These are phyloP conservation scores for Punica granatum DNA, from an alignment of 345 rosid genomes.

Conservation along the genomic window DNA sequence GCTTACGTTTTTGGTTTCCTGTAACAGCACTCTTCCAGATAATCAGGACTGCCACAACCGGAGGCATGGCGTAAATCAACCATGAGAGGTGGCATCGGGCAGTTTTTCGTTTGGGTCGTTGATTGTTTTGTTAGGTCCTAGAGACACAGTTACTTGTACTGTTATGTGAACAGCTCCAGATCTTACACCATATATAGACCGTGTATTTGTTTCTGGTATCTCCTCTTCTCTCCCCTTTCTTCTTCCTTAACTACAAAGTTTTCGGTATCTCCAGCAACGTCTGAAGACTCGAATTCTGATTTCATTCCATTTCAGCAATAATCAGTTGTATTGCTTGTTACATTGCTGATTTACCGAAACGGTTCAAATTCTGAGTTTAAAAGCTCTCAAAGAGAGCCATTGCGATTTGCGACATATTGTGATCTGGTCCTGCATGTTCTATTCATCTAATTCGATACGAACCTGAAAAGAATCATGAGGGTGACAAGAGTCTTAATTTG, in stretches of 20 bases:
- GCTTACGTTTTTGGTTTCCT: background rate
- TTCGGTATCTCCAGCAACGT: background rate
- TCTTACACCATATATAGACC: background rate
- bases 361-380: no score
- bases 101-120: background rate
- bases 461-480: no score
- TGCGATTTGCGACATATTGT: no score
- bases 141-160: slow-evolving; percentile 1
- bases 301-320: background rate
- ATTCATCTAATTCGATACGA: no score
- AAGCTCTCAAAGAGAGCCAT: no score
- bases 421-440: no score
- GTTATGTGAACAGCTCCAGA: background rate
- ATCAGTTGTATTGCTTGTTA: background rate
- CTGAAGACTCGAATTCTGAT: background rate
- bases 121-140: background rate
- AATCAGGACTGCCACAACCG: slow-evolving; percentile 77
- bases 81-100: background rate
- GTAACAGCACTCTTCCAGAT: slow-evolving; percentile 90
- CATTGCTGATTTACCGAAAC: no score
- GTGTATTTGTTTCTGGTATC: background rate
- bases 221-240: background rate
- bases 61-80: slow-evolving; percentile 28
- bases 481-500: no score
- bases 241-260: background rate